Base-by-base conservation (phyloP, 805 yeast genomes). In the Ogataea trehalophila region DNA sequence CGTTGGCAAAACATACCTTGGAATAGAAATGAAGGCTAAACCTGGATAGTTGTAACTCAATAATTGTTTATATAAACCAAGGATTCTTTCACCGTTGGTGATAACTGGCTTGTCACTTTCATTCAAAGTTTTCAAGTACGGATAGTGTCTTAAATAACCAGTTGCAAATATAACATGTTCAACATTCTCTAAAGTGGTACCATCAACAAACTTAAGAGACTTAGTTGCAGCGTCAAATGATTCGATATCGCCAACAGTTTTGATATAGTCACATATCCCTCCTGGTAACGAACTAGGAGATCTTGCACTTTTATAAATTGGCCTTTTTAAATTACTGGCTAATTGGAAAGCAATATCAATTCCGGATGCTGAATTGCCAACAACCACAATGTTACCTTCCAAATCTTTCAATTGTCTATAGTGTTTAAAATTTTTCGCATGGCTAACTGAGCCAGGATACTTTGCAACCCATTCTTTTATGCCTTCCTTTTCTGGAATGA, bases 281-380 rank as follows among this genome's bases (percentile, higher is more conserved):
- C 77, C 73, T 4, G 80, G 78, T 44, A 71, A 55, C 17, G 57
- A 45, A 49, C 68, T 66, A 29, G 68, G 73, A 1, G 80, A 73
- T 52, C 85, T 68, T 14, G 72, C 66, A 11, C 83, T 74, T 49
- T 79, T 74, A 57, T 73, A 72, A 14, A 82, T 68, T 7, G 58
- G 62, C 43, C 65, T 69, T 20, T 72, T 64, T 40, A 77, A 66
- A 3, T 49, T 58, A 2, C 70, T 67, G 1, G 81, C 76, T 17
- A 83, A 58, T 59, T 85, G 91, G 47, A 73, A 75, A 2, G 88
- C 77, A 38, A 86, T 69, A 57, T 87, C 95, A 14, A 79, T 74
- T 14, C 89, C 95, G 36, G 87, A 80, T 2, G 91, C 83, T 4
- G 83, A 80, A 54, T 81, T 83, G 0, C 95, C 95, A n/a, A 87